phyloP scores from a whole-genome alignment of 2,329 filamentous ascomycete species.

The Macrophomina phaseolina region DNA sequence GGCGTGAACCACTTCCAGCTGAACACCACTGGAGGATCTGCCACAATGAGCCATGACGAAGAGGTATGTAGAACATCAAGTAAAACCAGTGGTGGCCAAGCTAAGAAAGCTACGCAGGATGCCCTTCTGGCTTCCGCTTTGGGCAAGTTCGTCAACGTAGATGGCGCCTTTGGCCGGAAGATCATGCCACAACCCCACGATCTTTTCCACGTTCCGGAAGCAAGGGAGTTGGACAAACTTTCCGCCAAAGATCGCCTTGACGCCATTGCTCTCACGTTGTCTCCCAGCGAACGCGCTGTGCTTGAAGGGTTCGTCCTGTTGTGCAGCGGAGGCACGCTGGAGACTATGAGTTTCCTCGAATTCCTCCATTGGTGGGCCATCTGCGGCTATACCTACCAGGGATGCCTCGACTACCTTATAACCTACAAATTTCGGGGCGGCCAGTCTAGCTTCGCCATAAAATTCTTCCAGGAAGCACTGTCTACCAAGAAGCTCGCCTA shows the following conservation, averaged over 20 bases:
- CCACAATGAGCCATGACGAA: slow-evolving; percentile 51
- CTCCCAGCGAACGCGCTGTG: slow-evolving; percentile 48
- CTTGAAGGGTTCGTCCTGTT: slow-evolving; percentile 52
- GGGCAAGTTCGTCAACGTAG: slow-evolving; percentile 55
- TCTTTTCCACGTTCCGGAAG: slow-evolving; percentile 32
- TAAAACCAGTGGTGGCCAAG: no score
- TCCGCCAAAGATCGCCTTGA: slow-evolving; percentile 52
- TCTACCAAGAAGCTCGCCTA: slow-evolving; percentile 49
- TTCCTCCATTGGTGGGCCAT: slow-evolving; percentile 58
- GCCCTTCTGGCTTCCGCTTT: slow-evolving; percentile 41
- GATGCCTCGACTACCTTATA: slow-evolving; percentile 16
- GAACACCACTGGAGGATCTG: slow-evolving; percentile 36
- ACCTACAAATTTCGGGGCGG: slow-evolving; percentile 38
- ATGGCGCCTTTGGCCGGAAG: slow-evolving; percentile 47
- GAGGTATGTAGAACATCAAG: slow-evolving; percentile 35
- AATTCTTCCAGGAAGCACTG: slow-evolving; percentile 53
- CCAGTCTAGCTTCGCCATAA: slow-evolving; percentile 53
- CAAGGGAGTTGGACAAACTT: slow-evolving; percentile 36
- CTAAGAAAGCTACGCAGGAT: slow-evolving; percentile 34
- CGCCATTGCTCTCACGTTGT: slow-evolving; percentile 47
- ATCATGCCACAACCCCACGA: slow-evolving; percentile 51
- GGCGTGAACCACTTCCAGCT: slow-evolving; percentile 53
- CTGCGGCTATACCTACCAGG: slow-evolving; percentile 48
- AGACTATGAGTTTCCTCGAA: slow-evolving; percentile 54
- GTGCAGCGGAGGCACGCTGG: slow-evolving; percentile 51